Evolutionary conservation across 2,329 filamentous ascomycete genomes (phyloP), one percentile per base, ranked within the genome.

Genomic region (Lomentospora prolificans): DNA sequence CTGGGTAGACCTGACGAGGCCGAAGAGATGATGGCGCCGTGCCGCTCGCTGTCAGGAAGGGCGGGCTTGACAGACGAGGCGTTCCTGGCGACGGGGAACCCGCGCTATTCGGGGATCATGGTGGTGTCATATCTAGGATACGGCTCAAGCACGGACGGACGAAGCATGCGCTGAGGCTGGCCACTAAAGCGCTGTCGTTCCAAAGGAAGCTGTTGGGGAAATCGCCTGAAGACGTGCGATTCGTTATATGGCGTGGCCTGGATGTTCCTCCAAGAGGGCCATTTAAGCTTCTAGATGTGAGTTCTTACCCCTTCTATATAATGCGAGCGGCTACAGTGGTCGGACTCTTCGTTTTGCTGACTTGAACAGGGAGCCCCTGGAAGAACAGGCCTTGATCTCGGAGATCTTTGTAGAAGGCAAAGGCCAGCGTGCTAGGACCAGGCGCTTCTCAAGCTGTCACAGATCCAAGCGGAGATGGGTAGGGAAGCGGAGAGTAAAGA

Each of bases 31-130:
- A n/a, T 59, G 50, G 62, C 61, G 46, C 60, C 60, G 48, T 69
- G 69, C 51, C 66, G 65, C 1, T 65, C 62, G 6, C 55, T 71
- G n/a, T n/a, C n/a, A n/a, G n/a, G n/a, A n/a, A n/a, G n/a, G 8
- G 66, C 67, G 55, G 63, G 67, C 48, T 68, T 71, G 54, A 68
- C 64, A 0, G 69, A 71, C 57, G 67, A 70, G 48, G 66, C 64
- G 6, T 70, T 71, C 55, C 57, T 69, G n/a, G 62, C 59, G 51
- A 69, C 66, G 14, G 60, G 63, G 3, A 65, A 64, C 36, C 62
- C 62, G 4, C 62, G 63, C 24, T 64, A 61, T 53, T 64, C 59
- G 4, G 62, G 63, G 14, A 61, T 64, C 52, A 64, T 63, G 63
- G 62, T 64, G 8, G 57, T 64, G n/a, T 44, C n/a, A n/a, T 65